Conservation (phyloP, 306 rosid genomes). For the Medicago truncatula region DNA sequence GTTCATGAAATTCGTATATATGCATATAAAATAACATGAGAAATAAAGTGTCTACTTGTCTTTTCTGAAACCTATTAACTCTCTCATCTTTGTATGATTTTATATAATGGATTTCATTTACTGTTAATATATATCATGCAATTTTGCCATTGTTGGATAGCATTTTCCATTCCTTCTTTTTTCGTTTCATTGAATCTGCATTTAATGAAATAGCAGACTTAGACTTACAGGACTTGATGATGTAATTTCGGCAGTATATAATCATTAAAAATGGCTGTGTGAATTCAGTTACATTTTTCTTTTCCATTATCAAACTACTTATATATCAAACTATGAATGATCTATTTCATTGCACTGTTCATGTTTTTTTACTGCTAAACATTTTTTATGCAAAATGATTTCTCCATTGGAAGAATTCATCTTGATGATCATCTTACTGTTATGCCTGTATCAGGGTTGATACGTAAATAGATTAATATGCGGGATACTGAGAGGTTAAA, state of each 20-base stretch:
- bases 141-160: conserved; percentile 10
- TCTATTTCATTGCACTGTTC: no score
- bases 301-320: no score
- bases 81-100: conserved; percentile 14
- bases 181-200: conserved; percentile 16
- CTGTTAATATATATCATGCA: conserved; percentile 13
- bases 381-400: not conserved
- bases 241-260: no score
- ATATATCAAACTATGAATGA: no score
- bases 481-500: conserved; percentile 53
- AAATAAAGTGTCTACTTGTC: no score
- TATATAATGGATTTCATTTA: conserved; percentile 27
- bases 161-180: conserved; percentile 5
- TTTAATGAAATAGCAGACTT: conserved; percentile 24
- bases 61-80: not conserved
- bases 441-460: conserved; percentile 42
- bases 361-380: not conserved
- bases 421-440: not conserved
- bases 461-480: conserved; percentile 56
- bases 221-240: not conserved
- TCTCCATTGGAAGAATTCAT: not conserved
- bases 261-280: no score
- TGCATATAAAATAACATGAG: not conserved
- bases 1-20: not conserved
- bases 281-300: no score